Conservation (phyloP, 257 asterid genomes). For the Linaria vulgaris region DNA sequence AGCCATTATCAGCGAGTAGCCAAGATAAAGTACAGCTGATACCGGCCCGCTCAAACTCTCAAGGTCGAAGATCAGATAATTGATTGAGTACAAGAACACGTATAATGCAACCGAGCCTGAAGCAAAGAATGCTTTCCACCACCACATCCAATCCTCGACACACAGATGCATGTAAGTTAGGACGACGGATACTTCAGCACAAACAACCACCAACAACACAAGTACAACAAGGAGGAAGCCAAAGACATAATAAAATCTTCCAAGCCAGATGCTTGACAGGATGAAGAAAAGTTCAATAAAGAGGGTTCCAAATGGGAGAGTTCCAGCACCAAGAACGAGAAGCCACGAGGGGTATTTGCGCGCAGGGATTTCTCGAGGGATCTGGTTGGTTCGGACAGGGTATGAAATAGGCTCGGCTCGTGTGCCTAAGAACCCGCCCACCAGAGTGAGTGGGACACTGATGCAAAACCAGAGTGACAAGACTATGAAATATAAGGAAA, state of each 20-base stretch:
- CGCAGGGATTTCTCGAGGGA: neutral
- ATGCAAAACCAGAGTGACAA: neutral
- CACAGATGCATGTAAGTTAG: neutral
- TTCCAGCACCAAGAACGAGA: neutral
- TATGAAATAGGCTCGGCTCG: neutral
- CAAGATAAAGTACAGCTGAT: no score
- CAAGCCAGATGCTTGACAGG: neutral
- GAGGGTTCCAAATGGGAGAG: neutral
- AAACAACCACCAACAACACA: neutral
- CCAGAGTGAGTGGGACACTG: neutral
- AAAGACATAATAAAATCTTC: neutral
- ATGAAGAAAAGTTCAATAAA: neutral
- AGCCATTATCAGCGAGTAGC: no score
- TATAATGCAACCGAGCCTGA: neutral
- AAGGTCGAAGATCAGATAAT: no score
- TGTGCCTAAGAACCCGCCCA: neutral
- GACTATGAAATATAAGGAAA: neutral
- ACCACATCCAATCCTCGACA: neutral
- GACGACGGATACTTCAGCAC: neutral
- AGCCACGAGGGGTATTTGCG: neutral
- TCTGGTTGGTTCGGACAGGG: neutral
- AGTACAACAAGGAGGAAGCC: neutral
- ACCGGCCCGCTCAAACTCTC: no score
- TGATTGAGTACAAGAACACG: neutral
- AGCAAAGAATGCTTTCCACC: neutral